Base-by-base conservation (phyloP, 2,329 filamentous ascomycete species). In the Fusarium sp. region DNA sequence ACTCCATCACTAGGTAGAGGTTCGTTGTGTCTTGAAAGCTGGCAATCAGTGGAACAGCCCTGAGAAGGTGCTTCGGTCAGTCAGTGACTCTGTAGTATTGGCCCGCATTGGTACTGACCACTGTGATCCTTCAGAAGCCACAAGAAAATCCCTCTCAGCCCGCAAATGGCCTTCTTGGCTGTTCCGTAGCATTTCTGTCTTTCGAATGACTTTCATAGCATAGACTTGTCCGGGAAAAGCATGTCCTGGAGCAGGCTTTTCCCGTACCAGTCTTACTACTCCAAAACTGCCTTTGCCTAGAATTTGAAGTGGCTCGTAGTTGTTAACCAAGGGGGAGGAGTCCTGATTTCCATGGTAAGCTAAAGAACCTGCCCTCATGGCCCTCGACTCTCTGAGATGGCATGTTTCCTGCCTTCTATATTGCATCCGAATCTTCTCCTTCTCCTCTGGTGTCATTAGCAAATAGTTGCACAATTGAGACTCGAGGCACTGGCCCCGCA, bases 191-290 rank as follows among this genome's bases (percentile, higher is more conserved):
- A 98, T 98, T 63, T 94, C 91, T 2, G 94, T 94, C 80, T 99
- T 99, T 66, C 93, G 91, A 75, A 98, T 98, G 38, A 98, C 93
- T 81, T 98, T 98, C 96, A 98, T 98, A 20, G 96, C 96, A 81
- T 92, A 98, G 1, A 98, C 90, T 65, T 93, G 88, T 17, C 78
- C 77, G 9, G 79, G 68, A 32, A 75, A 78, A 48, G 74, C 68
- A 73, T 81, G 75, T 5, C 74, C 77, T 1, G 75, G 59, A n/a
- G 77, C 77, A 24, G 75, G 59, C 73, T 85, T 92, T 80, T 95
- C 93, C 63, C 91, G 91, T 5, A 98, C 95, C 41, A 99, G 87
- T 51, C 92, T 90, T 22, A 99, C 96, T 30, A 98, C 92, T 0
- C 96, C 96, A 82, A 98, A 99, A 79, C 95, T 98, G 14, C 96